Base-by-base conservation (phyloP, 768 basidiomycete species). In the Mycena leptocephala region DNA sequence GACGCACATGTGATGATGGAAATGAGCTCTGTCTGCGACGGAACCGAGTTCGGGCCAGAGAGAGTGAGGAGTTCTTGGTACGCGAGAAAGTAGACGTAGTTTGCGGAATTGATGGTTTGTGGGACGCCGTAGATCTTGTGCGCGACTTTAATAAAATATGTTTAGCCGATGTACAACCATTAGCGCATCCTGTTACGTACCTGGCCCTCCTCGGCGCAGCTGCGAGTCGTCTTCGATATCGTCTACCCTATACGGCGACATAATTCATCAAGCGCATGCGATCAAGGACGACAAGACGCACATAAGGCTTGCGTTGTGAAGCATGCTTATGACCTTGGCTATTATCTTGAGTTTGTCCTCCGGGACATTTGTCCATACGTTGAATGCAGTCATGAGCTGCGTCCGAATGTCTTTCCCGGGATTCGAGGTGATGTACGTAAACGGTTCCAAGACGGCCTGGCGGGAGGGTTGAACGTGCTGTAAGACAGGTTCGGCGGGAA, bases 91-190 rank as follows among this genome's bases (percentile, higher is more conserved):
- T 98, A 99, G 33, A 97, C 96, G 78, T 99, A 99, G 82, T 98
- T 99, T 0, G 98, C 98, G 0, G 95, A 93, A 83, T 99, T 99
- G 86, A 99, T 97, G 0, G 98, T 98, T 82, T 99, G 98, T 0
- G 98, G 96, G 3, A 98, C 87, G 2, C 98, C 98, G 80, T 98
- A 99, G 78, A 99, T 98, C 87, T 96, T 96, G 87, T 99, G 97
- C 0, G 96, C 92, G 28, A 97, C 97, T 94, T 63, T 76, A 1
- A 72, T 20, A 18, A 4, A 24, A 14, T 74, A n/a, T 68, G 63
- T 35, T 32, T 37, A 5, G 5, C n/a, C n/a, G n/a, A n/a, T 13
- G 55, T 20, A 22, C 22, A 55, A 39, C 18, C n/a, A n/a, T 33
- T 26, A 24, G 32, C 41, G n/a, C 28, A 53, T 6, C 16, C 18